These are phyloP conservation scores for Amylocystis lapponica DNA, from an alignment of 768 basidiomycete species.

Conservation along the genomic window DNA sequence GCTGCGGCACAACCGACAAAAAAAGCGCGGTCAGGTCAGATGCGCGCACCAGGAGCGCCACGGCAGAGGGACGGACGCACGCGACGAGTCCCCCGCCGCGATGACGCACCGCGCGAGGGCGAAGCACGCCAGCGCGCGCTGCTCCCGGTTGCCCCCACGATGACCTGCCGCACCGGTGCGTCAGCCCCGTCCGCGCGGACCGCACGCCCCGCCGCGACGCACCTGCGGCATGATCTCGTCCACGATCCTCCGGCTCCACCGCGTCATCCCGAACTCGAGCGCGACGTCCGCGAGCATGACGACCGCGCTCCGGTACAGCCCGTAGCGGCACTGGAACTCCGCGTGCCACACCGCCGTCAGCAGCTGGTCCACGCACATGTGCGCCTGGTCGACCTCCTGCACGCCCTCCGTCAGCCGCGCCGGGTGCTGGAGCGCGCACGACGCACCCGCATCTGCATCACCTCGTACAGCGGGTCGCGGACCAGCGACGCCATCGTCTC, in stretches of 20 bases:
- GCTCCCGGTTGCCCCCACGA: slow-evolving; percentile 70
- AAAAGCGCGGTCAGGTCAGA: no score
- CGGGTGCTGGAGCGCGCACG: no score
- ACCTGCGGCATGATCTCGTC: slow-evolving; percentile 85
- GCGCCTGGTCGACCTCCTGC: slow-evolving; percentile 61
- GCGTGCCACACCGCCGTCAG: slow-evolving; percentile 74
- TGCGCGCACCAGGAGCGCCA: background rate
- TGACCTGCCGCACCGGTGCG: slow-evolving; percentile 38
- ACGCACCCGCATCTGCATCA: slow-evolving; percentile 36
- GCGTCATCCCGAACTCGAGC: slow-evolving; percentile 71
- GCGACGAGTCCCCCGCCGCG: slow-evolving; percentile 41
- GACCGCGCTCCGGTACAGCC: slow-evolving; percentile 61
- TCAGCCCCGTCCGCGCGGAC: background rate
- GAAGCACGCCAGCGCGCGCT: slow-evolving; percentile 69
- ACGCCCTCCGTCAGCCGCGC: background rate
- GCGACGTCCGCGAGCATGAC: slow-evolving; percentile 74
- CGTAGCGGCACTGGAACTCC: slow-evolving; percentile 68
- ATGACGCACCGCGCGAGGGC: slow-evolving; percentile 72
- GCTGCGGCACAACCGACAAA: slow-evolving; percentile 24
- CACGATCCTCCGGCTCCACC: slow-evolving; percentile 55
- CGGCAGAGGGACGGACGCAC: slow-evolving; percentile 28
- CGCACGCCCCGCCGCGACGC: slow-evolving; percentile 12
- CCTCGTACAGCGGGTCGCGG: slow-evolving; percentile 37
- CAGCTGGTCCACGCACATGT: slow-evolving; percentile 57
- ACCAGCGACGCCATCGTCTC: slow-evolving; percentile 30